Evolutionary conservation across 2,329 filamentous ascomycete genomes (phyloP).

Genomic region (Aspergillus amoenus): DNA sequence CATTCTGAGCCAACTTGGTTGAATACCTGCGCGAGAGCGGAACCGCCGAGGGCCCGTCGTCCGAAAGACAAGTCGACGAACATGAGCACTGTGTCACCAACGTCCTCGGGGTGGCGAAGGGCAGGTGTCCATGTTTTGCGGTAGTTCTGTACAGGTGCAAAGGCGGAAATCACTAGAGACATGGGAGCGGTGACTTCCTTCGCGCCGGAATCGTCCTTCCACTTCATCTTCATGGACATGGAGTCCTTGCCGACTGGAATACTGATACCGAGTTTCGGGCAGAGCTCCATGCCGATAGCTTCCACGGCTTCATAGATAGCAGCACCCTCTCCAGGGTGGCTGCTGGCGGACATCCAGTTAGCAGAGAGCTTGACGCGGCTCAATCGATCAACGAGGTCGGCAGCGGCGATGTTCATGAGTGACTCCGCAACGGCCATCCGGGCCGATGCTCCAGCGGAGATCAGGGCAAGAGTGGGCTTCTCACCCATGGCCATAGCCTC

Average conservation of each 20-base stretch:
- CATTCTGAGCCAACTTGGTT: conserved; percentile 79
- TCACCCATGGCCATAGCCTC: conserved; percentile 99
- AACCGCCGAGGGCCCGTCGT: conserved; percentile 81
- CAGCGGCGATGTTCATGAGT: conserved; percentile 88
- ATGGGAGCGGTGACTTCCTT: conserved; percentile 92
- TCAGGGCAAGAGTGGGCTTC: conserved; percentile 82
- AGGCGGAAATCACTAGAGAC: conserved; percentile 87
- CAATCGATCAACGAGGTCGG: conserved; percentile 69
- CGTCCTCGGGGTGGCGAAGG: conserved; percentile 76
- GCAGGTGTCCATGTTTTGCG: conserved; percentile 92
- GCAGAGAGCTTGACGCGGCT: conserved; percentile 83
- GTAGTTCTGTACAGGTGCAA: conserved; percentile 78
- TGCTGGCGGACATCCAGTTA: conserved; percentile 99
- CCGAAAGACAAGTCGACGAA: conserved; percentile 87
- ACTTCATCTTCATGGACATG: conserved; percentile 98
- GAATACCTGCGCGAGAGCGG: conserved; percentile 85
- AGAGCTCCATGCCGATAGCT: conserved; percentile 89
- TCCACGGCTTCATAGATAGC: conserved; percentile 91
- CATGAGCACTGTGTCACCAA: conserved; percentile 83
- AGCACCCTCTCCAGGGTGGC: conserved; percentile 87
- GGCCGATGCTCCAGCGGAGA: conserved; percentile 84
- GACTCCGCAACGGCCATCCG: conserved; percentile 96
- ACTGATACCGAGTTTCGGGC: conserved; percentile 82
- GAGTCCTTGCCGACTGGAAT: conserved; percentile 98
- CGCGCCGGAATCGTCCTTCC: conserved; percentile 69